phyloP scores from a whole-genome alignment of 768 basidiomycete genomes.

The Tulasnella sp. region DNA sequence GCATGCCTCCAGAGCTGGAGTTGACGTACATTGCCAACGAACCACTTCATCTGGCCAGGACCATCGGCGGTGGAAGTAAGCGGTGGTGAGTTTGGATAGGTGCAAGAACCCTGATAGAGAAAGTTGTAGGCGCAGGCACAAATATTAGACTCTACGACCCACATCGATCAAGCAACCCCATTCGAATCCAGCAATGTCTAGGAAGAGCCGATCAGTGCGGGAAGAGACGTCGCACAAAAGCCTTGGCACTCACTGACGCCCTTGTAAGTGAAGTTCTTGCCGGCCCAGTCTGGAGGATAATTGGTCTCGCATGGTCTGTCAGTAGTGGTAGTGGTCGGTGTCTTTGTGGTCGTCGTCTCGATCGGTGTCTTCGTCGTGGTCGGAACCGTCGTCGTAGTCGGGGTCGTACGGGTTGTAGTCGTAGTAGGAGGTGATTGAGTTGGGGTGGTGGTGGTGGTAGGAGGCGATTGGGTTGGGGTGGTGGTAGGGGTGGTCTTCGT shows the following conservation, averaged over 20 bases:
- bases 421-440: not conserved
- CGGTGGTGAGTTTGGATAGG: conserved; percentile 33
- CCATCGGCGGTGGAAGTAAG: not conserved
- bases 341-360: not conserved
- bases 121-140: not conserved
- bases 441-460: not conserved
- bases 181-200: conserved; percentile 31
- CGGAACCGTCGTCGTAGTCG: not conserved
- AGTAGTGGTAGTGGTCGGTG: conserved; percentile 13
- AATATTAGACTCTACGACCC: not conserved
- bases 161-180: conserved; percentile 12
- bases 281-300: not conserved
- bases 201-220: not conserved
- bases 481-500: not conserved
- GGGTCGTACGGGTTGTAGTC: conserved; percentile 1
- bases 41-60: conserved; percentile 23
- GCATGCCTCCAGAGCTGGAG: not conserved
- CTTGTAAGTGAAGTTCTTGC: conserved; percentile 6
- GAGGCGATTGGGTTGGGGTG: not conserved
- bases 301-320: not conserved
- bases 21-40: conserved; percentile 18
- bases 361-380: not conserved
- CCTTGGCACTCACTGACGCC: not conserved
- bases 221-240: not conserved
- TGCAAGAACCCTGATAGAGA: conserved; percentile 26